These are phyloP conservation scores for Hemisphaericaspora nanyangensis DNA, from an alignment of 805 yeast genomes.

Conservation along the genomic window DNA sequence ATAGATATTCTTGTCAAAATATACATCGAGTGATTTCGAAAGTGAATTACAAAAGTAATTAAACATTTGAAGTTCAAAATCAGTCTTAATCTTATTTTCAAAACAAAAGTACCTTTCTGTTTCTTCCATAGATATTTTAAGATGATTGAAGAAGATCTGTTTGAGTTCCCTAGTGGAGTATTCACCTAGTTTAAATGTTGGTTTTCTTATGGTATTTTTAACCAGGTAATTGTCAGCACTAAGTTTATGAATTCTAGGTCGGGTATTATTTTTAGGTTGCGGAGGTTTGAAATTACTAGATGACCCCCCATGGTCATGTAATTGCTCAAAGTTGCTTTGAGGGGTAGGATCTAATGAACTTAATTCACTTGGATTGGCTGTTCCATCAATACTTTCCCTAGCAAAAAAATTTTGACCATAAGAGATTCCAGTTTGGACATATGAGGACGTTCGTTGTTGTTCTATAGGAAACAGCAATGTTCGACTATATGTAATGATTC, in stretches of 20 bases:
- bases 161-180: slow-evolving; percentile 2
- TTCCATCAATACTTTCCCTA: not conserved
- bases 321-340: not conserved
- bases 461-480: not conserved
- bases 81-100: slow-evolving; percentile 12
- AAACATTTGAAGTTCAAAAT: slow-evolving; percentile 27
- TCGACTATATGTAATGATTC: too few relatives aligned
- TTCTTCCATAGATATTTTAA: not conserved
- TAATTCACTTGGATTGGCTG: not conserved
- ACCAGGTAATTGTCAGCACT: not conserved
- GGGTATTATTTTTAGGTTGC: slow-evolving; percentile 32
- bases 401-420: not conserved
- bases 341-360: not conserved
- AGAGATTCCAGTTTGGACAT: not conserved
- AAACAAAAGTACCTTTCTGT: slow-evolving; percentile 2
- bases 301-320: not conserved
- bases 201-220: slow-evolving; percentile 15
- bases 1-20: slow-evolving; percentile 26
- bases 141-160: not conserved
- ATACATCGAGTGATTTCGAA: slow-evolving; percentile 29
- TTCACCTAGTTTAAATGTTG: slow-evolving; percentile 16
- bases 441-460: not conserved
- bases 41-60: slow-evolving; percentile 29
- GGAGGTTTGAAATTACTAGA: slow-evolving; percentile 27
- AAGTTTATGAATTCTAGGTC: slow-evolving; percentile 36